These are phyloP conservation scores for Entomortierella beljakovae DNA, from an alignment of 192 early-diverging fungal genomes.

Conservation along the genomic window DNA sequence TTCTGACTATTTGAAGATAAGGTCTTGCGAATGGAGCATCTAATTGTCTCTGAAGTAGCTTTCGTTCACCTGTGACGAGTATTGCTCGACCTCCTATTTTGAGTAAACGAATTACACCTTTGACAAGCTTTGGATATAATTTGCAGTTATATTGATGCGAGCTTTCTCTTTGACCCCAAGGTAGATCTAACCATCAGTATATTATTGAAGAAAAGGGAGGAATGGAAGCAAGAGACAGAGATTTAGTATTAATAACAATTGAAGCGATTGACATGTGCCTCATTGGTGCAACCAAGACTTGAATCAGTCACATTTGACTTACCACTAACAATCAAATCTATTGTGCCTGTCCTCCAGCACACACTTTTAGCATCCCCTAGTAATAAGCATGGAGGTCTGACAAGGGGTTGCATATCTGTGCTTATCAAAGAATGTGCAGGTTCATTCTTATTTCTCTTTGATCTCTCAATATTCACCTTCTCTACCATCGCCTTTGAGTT, in stretches of 20 bases:
- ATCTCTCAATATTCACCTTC: not conserved
- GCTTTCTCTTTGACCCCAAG: conserved; percentile 46
- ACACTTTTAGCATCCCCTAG: conserved; percentile 36
- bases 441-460: too few species aligned
- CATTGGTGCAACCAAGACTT: not conserved
- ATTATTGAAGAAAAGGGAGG: not conserved
- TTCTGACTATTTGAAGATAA: conserved; percentile 8
- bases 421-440: not conserved
- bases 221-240: not conserved
- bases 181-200: conserved; percentile 21
- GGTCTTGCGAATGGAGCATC: conserved; percentile 28
- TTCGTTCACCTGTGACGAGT: conserved; percentile 60
- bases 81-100: conserved; percentile 49
- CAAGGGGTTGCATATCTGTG: not conserved
- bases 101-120: conserved; percentile 46
- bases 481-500: conserved; percentile 29
- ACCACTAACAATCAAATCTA: conserved; percentile 48
- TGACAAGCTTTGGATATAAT: conserved; percentile 57
- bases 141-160: conserved; percentile 49
- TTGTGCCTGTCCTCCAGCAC: conserved; percentile 13
- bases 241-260: too few species aligned
- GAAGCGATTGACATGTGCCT: too few species aligned
- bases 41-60: conserved; percentile 53
- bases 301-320: not conserved
- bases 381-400: conserved; percentile 6